Evolutionary conservation across 23 red algal species (phyloP).

Genomic region (Porphyridium purpureum): DNA sequence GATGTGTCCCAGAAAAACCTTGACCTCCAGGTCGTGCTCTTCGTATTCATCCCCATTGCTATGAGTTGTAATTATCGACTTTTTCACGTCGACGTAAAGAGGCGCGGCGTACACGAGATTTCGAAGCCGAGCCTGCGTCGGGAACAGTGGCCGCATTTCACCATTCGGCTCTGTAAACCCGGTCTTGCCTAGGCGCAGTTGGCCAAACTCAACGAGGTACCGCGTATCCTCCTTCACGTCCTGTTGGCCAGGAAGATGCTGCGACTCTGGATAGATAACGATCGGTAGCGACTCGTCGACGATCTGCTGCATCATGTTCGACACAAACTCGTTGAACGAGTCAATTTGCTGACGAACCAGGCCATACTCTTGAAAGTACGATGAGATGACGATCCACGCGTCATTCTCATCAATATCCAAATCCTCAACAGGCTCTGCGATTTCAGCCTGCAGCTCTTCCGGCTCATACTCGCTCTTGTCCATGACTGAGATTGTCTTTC

Average conservation of each 20-base stretch:
- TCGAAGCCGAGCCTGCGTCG: conserved; percentile 80
- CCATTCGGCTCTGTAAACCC: conserved; percentile 79
- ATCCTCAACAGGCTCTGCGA: not conserved
- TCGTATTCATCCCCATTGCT: conserved; percentile 34
- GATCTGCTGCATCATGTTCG: conserved; percentile 65
- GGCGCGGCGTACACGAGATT: conserved; percentile 85
- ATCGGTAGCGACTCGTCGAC: conserved; percentile 78
- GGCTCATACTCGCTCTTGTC: not conserved
- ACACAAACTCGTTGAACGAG: conserved; percentile 85
- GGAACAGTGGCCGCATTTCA: conserved; percentile 54
- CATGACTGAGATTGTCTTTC: too few relatives aligned
- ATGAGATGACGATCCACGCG: conserved; percentile 70
- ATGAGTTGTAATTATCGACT: conserved; percentile 11
- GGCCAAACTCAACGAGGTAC: conserved; percentile 68
- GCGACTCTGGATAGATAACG: conserved; percentile 63
- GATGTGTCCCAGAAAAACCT: conserved; percentile 53
- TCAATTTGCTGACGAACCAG: conserved; percentile 92
- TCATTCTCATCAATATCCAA: conserved; percentile 46
- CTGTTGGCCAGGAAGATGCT: conserved; percentile 72
- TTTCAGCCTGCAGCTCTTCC: not conserved
- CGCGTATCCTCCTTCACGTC: conserved; percentile 22
- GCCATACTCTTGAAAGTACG: conserved; percentile 85
- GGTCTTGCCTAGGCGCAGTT: conserved; percentile 61
- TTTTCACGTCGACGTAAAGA: conserved; percentile 68
- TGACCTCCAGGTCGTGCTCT: conserved; percentile 5